A percentile compares a stretch with the other conserved stretches of the same genome.
These are phyloP conservation scores for Tilletia caries DNA, from an alignment of 1,284 basidiomycete species.

Conservation along the genomic window DNA sequence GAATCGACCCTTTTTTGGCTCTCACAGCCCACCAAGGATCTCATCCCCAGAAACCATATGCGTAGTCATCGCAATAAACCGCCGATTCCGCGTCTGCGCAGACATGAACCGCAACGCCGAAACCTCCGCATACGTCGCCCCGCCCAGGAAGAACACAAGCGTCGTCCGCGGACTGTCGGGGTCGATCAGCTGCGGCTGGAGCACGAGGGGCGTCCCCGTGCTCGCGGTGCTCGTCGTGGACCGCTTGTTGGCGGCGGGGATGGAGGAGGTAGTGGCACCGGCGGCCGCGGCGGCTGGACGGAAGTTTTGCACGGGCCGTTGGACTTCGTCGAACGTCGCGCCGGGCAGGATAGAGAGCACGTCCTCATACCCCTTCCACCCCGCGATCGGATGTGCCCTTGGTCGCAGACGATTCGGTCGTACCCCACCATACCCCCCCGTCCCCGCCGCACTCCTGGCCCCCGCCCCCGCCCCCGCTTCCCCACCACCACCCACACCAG, in stretches of 20 bases:
- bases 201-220: background rate
- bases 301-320: slow-evolving; percentile 48
- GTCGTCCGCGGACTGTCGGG: slow-evolving; percentile 66
- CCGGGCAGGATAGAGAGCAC: slow-evolving; percentile 76
- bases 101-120: slow-evolving; percentile 87
- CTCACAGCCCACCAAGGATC: background rate
- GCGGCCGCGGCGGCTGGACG: slow-evolving; percentile 13
- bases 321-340: slow-evolving; percentile 74
- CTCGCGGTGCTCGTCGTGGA: background rate
- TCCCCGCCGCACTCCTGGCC: background rate
- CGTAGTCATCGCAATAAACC: slow-evolving; percentile 27
- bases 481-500: too few relatives aligned
- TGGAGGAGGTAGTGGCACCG: slow-evolving; percentile 12
- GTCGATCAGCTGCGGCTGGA: slow-evolving; percentile 49
- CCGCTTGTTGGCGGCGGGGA: background rate
- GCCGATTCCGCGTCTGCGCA: slow-evolving; percentile 53
- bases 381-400: slow-evolving; percentile 80
- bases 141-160: slow-evolving; percentile 95
- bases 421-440: background rate
- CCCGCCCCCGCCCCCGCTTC: slow-evolving; percentile 21
- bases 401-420: slow-evolving; percentile 20
- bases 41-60: slow-evolving; percentile 8
- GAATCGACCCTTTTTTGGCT: background rate
- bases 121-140: slow-evolving; percentile 95
- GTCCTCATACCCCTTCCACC: slow-evolving; percentile 97